Evolutionary conservation across 441 rosid species (phyloP).

Genomic region (Pelargonium citronellum): DNA sequence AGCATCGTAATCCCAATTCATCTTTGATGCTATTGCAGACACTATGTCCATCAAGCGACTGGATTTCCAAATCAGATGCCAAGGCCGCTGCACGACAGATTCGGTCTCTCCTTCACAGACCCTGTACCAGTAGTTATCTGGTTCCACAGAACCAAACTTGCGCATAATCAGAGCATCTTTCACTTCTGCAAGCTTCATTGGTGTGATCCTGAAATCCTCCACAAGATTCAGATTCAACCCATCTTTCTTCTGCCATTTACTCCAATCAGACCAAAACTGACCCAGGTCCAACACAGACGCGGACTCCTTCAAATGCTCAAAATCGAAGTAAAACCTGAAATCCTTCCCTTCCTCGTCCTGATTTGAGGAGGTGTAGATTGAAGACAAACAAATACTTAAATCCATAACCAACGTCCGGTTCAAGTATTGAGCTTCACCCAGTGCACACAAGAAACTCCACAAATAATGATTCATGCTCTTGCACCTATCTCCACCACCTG

Average conservation of each 20-base stretch:
- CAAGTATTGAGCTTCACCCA: constrained; percentile 89
- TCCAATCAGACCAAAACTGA: constrained; percentile 71
- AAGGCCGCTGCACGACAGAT: constrained; percentile 71
- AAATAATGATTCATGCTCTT: constrained; percentile 92
- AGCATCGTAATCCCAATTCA: constrained; percentile 97
- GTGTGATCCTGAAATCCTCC: constrained; percentile 60
- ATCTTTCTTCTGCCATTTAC: constrained; percentile 64
- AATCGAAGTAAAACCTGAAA: constrained; percentile 83
- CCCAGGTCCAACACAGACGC: constrained; percentile 74
- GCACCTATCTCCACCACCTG: constrained; percentile 87
- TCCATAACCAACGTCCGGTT: constrained; percentile 90
- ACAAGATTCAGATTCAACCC: constrained; percentile 59
- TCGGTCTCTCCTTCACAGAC: constrained; percentile 90
- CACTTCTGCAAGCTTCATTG: constrained; percentile 65
- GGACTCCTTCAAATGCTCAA: constrained; percentile 84
- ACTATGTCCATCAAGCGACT: constrained; percentile 94
- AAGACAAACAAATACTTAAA: constrained; percentile 67
- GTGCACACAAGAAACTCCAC: constrained; percentile 96
- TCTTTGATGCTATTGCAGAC: constrained; percentile 66
- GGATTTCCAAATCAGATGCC: constrained; percentile 88
- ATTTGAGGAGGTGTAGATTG: constrained; percentile 54
- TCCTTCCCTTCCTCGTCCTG: constrained; percentile 87
- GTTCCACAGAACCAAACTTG: constrained; percentile 82
- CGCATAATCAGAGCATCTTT: constrained; percentile 75
- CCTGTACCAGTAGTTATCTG: constrained; percentile 91